phyloP scores from a whole-genome alignment of 352 stramenopile genomes.

The Phytopythium sindhum region DNA sequence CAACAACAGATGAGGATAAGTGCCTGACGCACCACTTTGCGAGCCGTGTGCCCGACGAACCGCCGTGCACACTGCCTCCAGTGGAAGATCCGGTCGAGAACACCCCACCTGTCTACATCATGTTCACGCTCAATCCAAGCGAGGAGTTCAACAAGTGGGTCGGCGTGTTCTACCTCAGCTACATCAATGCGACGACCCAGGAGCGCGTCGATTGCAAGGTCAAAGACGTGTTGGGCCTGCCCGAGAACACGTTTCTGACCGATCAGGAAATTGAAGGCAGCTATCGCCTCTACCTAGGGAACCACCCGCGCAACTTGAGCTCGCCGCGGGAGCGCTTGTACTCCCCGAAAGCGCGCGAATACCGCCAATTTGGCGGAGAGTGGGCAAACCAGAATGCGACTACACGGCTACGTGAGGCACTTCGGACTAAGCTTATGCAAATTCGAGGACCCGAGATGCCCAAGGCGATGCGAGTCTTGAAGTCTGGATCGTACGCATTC shows the following conservation, averaged over 20 bases:
- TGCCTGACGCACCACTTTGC: constrained; percentile 2
- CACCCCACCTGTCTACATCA: constrained; percentile 57
- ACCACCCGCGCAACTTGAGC: constrained; percentile 58
- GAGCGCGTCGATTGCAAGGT: constrained; percentile 37
- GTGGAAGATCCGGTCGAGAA: constrained; percentile 23
- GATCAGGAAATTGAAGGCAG: constrained; percentile 31
- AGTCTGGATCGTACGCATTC: constrained; percentile 44
- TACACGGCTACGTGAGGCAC: constrained; percentile 37
- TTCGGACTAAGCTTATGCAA: constrained; percentile 55
- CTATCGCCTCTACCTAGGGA: constrained; percentile 58
- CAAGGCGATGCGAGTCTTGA: constrained; percentile 52
- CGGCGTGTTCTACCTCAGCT: constrained; percentile 55
- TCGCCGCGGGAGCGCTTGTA: constrained; percentile 19
- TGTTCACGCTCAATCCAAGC: constrained; percentile 46
- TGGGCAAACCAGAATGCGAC: constrained; percentile 30
- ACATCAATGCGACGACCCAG: constrained; percentile 41
- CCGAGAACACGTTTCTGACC: constrained; percentile 8
- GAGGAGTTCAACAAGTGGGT: constrained; percentile 19
- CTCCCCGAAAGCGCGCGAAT: constrained; percentile 6
- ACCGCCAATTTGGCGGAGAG: constrained; percentile 12
- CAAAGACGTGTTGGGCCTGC: constrained; percentile 8
- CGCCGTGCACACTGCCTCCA: constrained; percentile 31
- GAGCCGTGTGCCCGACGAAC: neutral
- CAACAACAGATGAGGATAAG: neutral
- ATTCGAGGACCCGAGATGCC: constrained; percentile 56